phyloP scores from a whole-genome alignment of 139 green algal genomes.

The Micromonas pusilla region DNA sequence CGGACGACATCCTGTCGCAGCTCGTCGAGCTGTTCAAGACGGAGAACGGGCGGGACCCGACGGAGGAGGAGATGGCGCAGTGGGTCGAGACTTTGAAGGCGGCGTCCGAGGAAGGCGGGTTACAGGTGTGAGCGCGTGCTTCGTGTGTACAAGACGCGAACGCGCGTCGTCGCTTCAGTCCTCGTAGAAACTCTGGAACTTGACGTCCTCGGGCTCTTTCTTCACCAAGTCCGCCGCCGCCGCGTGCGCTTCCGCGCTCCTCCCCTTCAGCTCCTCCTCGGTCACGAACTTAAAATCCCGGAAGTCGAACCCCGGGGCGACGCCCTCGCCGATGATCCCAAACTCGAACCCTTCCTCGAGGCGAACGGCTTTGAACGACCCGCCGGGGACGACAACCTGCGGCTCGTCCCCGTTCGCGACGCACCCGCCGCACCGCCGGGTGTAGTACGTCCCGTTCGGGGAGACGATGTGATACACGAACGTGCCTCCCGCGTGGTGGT shows the following conservation, averaged over 20 bases:
- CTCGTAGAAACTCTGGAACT: conserved; percentile 3
- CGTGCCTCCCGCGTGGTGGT: neutral
- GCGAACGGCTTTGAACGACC: neutral
- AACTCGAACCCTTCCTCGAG: conserved; percentile 1
- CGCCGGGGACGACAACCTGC: conserved; percentile 10
- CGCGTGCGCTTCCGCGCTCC: neutral
- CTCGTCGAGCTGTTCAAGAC: conserved; percentile 22
- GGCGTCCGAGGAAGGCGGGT: conserved; percentile 12
- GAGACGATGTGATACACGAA: conserved; percentile 6
- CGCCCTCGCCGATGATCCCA: neutral
- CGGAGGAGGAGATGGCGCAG: conserved; percentile 23
- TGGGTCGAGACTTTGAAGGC: conserved; percentile 18
- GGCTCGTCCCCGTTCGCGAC: neutral
- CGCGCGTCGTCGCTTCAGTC: too few species aligned
- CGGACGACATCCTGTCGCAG: conserved; percentile 15
- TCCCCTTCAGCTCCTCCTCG: neutral
- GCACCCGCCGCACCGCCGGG: neutral
- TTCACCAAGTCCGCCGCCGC: neutral
- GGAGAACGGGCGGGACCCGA: conserved; percentile 23
- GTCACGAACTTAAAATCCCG: conserved; percentile 18
- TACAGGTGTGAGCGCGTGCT: neutral
- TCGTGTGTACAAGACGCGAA: neutral
- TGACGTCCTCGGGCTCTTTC: conserved; percentile 3
- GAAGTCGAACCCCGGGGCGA: conserved; percentile 24
- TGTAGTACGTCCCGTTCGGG: conserved; percentile 3